Conservation (phyloP, 257 asterid genomes). For the Plantago elongata region DNA sequence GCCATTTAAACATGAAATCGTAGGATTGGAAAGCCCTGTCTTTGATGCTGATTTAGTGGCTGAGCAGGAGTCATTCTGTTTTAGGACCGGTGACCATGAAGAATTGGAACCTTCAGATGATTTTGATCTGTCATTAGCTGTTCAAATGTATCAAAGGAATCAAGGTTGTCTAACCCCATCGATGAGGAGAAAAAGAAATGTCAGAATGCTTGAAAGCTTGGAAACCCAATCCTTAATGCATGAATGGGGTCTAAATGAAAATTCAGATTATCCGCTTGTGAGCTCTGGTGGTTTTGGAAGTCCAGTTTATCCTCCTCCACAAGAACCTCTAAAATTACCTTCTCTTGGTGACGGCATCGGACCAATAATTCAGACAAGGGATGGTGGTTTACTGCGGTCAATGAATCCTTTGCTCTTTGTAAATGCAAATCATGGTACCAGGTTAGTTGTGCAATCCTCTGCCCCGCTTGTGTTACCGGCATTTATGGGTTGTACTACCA, state of each 20-base stretch:
- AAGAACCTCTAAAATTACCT: slow-evolving; percentile 45
- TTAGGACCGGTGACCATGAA: slow-evolving; percentile 21
- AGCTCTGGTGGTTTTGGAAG: slow-evolving; percentile 86
- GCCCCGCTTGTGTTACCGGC: slow-evolving; percentile 65
- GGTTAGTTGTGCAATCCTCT: slow-evolving; percentile 64
- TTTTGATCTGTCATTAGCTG: slow-evolving; percentile 48
- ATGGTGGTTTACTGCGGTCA: slow-evolving; percentile 63
- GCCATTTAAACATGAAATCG: slow-evolving; percentile 35
- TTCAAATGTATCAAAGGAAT: slow-evolving; percentile 38
- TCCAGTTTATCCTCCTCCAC: slow-evolving; percentile 59
- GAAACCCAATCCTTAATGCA: slow-evolving; percentile 78
- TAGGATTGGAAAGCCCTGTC: slow-evolving; percentile 23
- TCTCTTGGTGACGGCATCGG: slow-evolving; percentile 68
- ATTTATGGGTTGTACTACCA: slow-evolving; percentile 45
- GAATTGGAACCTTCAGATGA: slow-evolving; percentile 38
- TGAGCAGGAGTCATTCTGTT: slow-evolving; percentile 25
- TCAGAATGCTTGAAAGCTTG: slow-evolving; percentile 59
- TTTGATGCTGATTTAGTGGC: slow-evolving; percentile 30
- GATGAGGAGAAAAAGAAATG: slow-evolving; percentile 48
- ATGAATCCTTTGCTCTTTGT: slow-evolving; percentile 63
- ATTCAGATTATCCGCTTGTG: slow-evolving; percentile 40
- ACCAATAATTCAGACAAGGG: slow-evolving; percentile 35
- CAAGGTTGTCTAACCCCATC: slow-evolving; percentile 29
- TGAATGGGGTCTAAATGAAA: slow-evolving; percentile 70
- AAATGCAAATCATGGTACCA: slow-evolving; percentile 63